Evolutionary conservation across 352 stramenopile species (phyloP), one percentile per base, ranked within the genome.

Genomic region (Elongisporangium anandrum): DNA sequence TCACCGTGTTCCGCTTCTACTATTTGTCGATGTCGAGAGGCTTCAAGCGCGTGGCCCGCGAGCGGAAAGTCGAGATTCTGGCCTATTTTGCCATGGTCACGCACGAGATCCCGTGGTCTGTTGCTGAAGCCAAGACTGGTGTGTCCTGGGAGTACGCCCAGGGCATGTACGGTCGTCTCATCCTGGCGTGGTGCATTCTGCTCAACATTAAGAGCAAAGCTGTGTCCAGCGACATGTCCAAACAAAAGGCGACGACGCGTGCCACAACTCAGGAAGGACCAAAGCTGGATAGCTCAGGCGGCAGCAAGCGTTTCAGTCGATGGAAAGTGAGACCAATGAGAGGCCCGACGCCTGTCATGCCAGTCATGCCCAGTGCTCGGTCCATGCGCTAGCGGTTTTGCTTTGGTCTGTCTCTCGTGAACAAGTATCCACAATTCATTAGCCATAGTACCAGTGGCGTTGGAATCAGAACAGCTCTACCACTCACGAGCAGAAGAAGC

Each of bases 1-100:
- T 75, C 16, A 26, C 68, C n/a, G 45, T 63, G 8, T 72, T 70
- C 22, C 68, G 60, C 2, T 75, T 75, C 59, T 69, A 58, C 59
- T 72, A 68, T 26, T 34, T 75, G 6, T 67, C 48, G 2, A 45
- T 71, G 0, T 63, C 67, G 19, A 12, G 52, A 2, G 60, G 64
- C 3, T 34, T 34, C 24, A 7, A 34, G 24, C 24, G 24, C 7
- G 4, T 34, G 7, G 24, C 7, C 4, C 7, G 24, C 3, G 7
- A 34, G 24, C 24, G 24, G 24, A 34, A 34, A 7, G 24, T 34
- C 7, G 24, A 34, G 24, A 34, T 34, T 3, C 4, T 8, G 24
- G 24, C 61, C 16, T 71, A 71, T 50, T 15, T 63, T 6, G 16
- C 64, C 1, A 49, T 66, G 4, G 54, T 59, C 5, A 60, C 62